Evolutionary conservation across 495 filamentous ascomycete species (phyloP).

Genomic region (Xylaria cubensis): DNA sequence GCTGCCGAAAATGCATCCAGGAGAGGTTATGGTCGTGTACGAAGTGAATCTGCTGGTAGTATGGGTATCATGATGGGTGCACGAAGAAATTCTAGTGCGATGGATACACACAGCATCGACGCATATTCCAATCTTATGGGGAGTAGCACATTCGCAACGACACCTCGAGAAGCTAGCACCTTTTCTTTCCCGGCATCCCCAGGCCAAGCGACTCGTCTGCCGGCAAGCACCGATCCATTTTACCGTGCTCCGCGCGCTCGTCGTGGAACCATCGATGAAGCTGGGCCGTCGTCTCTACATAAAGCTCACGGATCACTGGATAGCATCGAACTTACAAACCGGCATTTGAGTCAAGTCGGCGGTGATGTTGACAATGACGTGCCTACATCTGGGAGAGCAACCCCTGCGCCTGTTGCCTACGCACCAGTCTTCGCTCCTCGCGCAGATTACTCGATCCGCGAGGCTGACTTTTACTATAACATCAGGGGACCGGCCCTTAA

Average conservation of each 20-base stretch:
- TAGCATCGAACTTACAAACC: constrained; percentile 60
- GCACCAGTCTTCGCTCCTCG: constrained; percentile 51
- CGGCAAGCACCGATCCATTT: constrained; percentile 68
- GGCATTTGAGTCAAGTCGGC: constrained; percentile 47
- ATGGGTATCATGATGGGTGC: constrained; percentile 70
- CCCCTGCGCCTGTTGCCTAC: constrained; percentile 40
- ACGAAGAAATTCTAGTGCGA: constrained; percentile 52
- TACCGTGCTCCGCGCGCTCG: constrained; percentile 82
- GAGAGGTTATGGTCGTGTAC: constrained; percentile 71
- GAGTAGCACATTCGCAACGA: constrained; percentile 68
- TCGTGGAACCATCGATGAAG: constrained; percentile 61
- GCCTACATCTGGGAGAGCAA: constrained; percentile 47
- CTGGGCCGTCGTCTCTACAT: constrained; percentile 46
- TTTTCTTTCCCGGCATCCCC: constrained; percentile 73
- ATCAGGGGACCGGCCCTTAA: constrained; percentile 86
- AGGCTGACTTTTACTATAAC: constrained; percentile 95
- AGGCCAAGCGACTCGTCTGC: constrained; percentile 49
- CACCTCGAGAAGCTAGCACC: constrained; percentile 68
- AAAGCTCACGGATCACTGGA: constrained; percentile 53
- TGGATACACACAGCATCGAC: constrained; percentile 52
- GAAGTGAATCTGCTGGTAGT: constrained; percentile 82
- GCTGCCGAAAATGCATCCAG: constrained; percentile 67
- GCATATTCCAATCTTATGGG: constrained; percentile 45
- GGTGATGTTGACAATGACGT: constrained; percentile 49
- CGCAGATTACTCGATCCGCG: constrained; percentile 88